phyloP scores from a whole-genome alignment of 805 yeast species.

The Ogataea angusta region DNA sequence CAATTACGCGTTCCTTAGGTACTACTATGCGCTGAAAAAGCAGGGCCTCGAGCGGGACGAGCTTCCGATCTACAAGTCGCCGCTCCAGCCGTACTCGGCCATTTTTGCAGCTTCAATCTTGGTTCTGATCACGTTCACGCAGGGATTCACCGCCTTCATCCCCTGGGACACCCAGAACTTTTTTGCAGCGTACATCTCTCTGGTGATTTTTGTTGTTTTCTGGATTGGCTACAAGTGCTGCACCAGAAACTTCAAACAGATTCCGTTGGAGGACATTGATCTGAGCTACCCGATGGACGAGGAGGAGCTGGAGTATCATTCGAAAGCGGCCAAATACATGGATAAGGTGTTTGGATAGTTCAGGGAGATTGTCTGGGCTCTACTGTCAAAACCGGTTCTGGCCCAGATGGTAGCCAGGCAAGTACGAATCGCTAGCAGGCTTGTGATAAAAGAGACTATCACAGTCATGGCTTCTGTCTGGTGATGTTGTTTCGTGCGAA shows the following conservation, averaged over 20 bases:
- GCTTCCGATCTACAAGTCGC: conserved; percentile 67
- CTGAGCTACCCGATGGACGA: conserved; percentile 21
- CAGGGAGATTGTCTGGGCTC: too few relatives aligned
- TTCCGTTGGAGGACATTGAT: conserved; percentile 60
- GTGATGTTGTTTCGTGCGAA: too few relatives aligned
- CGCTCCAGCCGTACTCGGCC: conserved; percentile 64
- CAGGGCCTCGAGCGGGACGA: conserved; percentile 66
- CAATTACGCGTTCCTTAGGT: conserved; percentile 61
- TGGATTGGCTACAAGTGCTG: conserved; percentile 46
- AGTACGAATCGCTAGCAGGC: too few relatives aligned
- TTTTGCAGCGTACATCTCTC: conserved; percentile 69
- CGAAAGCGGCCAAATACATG: neutral
- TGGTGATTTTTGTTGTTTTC: conserved; percentile 52
- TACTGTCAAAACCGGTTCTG: too few relatives aligned
- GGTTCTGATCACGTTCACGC: conserved; percentile 58
- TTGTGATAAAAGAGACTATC: too few relatives aligned
- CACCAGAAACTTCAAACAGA: conserved; percentile 45
- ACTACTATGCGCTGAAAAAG: conserved; percentile 59
- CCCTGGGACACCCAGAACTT: conserved; percentile 52
- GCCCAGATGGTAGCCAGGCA: too few relatives aligned
- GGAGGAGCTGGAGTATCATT: conserved; percentile 55
- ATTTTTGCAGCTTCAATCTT: conserved; percentile 58
- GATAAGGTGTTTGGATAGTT: conserved; percentile 1
- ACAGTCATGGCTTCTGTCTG: too few relatives aligned
- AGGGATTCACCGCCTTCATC: conserved; percentile 69